Evolutionary conservation across 139 green algal genomes (phyloP).

Genomic region (Mychonastes homosphaera): DNA sequence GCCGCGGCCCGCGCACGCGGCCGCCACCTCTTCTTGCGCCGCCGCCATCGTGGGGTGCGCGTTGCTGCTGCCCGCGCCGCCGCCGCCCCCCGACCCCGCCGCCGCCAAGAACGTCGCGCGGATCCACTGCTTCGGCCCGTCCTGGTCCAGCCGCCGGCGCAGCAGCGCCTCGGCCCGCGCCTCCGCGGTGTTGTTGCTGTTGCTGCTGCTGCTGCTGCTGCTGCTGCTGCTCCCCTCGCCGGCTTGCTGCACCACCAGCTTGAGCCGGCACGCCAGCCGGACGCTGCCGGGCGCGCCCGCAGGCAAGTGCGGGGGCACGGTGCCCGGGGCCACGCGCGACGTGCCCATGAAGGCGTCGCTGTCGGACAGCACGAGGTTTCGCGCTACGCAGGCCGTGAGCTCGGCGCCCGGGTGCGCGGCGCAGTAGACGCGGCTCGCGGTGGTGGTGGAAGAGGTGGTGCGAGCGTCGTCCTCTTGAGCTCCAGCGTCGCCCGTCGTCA

Average conservation of each 20-base stretch:
- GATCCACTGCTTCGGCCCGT: slow-evolving; percentile 7
- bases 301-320: background rate
- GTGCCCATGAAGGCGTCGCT: slow-evolving; percentile 12
- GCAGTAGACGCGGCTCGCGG: slow-evolving; percentile 10
- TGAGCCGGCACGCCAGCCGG: slow-evolving; percentile 13
- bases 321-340: too few species aligned
- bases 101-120: too few species aligned
- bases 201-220: too few species aligned
- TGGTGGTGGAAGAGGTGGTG: too few species aligned
- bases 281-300: slow-evolving; percentile 8
- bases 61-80: background rate
- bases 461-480: too few species aligned
- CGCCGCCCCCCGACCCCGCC: background rate
- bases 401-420: slow-evolving; percentile 16
- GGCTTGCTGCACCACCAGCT: too few species aligned
- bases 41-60: too few species aligned
- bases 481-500: too few species aligned
- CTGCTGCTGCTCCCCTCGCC: too few species aligned
- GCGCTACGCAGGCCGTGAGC: background rate
- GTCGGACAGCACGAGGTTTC: slow-evolving; percentile 3
- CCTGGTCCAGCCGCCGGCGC: slow-evolving; percentile 11
- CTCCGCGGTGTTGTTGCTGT: too few species aligned
- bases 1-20: slow-evolving; percentile 4
- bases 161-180: background rate
- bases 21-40: background rate